Evolutionary conservation across 2,329 filamentous ascomycete species (phyloP).

Genomic region (Ceratocystis cubensis): DNA sequence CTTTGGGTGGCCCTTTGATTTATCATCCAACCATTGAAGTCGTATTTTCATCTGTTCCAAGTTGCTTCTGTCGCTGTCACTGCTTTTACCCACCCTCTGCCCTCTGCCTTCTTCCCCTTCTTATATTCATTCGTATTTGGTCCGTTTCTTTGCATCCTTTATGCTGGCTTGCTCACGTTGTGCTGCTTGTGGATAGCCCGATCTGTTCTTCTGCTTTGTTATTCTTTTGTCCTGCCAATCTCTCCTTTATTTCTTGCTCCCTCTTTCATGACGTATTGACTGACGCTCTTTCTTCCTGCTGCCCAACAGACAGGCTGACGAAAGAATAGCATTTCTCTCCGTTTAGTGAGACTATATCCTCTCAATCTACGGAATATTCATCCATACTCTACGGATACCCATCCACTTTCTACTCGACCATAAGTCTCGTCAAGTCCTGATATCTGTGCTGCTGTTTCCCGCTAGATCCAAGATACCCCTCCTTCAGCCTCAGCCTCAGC

Average conservation of each 20-base stretch:
- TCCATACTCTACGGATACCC: not conserved
- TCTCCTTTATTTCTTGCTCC: not conserved
- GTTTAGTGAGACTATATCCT: not conserved
- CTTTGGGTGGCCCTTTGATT: no score
- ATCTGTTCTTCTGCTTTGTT: not conserved
- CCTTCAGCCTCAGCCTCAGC: not conserved
- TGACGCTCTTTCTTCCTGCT: not conserved
- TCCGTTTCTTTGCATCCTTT: not conserved
- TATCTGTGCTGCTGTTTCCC: not conserved
- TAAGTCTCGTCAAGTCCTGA: no score
- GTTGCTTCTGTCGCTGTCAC: not conserved
- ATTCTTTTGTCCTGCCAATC: not conserved
- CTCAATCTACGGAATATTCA: not conserved
- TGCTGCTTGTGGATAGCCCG: not conserved
- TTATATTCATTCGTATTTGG: no score
- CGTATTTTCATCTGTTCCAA: no score
- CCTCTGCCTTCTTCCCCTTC: not conserved
- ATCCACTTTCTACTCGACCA: no score
- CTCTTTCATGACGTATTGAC: not conserved
- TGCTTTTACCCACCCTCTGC: not conserved
- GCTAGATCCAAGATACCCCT: slow-evolving; percentile 1
- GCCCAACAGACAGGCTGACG: not conserved
- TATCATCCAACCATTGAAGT: no score
- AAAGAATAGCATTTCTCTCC: no score
- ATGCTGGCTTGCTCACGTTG: not conserved